A percentile compares a stretch with the other conserved stretches of the same genome.
These are phyloP conservation scores for Endoconidiophora polonica DNA, from an alignment of 2,329 filamentous ascomycete species.

Conservation along the genomic window DNA sequence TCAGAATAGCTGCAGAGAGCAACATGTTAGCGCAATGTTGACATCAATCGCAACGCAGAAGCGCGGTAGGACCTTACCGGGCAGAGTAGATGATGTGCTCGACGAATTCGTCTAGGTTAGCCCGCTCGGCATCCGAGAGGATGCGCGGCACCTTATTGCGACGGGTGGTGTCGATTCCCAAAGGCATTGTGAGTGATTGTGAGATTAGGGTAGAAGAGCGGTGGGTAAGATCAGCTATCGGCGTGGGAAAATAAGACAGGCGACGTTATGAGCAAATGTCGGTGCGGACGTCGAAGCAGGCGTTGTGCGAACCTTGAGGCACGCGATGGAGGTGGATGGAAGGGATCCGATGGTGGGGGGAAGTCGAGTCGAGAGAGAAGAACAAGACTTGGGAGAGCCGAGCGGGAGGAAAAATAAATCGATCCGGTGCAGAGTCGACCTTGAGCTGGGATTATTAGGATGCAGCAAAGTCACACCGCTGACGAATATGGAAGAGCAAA, in stretches of 20 bases:
- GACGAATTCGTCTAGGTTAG: constrained; percentile 75
- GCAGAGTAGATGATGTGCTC: constrained; percentile 92
- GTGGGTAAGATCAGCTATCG: neutral
- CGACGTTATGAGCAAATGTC: neutral
- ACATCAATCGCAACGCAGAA: neutral
- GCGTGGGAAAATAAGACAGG: neutral
- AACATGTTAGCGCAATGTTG: constrained; percentile 3
- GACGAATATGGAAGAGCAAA: no score
- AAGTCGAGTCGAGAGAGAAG: neutral
- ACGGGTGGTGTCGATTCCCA: constrained; percentile 60
- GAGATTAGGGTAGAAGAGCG: neutral
- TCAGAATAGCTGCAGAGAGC: constrained; percentile 61
- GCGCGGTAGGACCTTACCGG: constrained; percentile 38
- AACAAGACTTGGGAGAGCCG: constrained; percentile 4
- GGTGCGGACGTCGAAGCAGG: neutral
- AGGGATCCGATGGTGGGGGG: neutral
- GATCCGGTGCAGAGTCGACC: no score
- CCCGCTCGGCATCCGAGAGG: constrained; percentile 64
- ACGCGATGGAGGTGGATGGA: neutral
- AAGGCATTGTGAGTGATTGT: constrained; percentile 14
- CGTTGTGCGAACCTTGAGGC: neutral
- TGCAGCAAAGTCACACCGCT: no score
- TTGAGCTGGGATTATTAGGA: no score
- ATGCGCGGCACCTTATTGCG: constrained; percentile 75
- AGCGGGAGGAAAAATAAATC: constrained; percentile 3